phyloP scores from a whole-genome alignment of 78 protist species.

The Pigoraptor vietnamica region DNA sequence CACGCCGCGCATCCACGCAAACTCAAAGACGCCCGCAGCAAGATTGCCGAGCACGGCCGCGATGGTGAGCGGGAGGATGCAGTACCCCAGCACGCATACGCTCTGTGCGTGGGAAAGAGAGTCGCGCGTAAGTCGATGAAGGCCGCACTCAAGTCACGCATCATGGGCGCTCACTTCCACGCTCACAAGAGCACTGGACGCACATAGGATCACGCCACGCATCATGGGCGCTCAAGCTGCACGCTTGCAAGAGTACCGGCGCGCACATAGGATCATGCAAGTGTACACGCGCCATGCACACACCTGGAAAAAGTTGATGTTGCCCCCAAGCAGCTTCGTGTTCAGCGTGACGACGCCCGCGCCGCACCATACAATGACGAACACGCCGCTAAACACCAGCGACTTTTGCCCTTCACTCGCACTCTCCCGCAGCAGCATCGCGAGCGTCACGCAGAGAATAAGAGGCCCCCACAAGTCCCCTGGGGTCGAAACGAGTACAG shows the following conservation, averaged over 20 bases:
- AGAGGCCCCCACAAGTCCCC: constrained; percentile 94
- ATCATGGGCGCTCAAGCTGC: no score
- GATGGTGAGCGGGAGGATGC: constrained; percentile 77
- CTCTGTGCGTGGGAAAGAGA: constrained; percentile 75
- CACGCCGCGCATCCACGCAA: not conserved
- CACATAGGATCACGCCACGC: no score
- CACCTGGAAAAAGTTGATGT: not conserved
- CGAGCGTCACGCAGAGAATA: constrained; percentile 66
- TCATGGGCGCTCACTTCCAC: not conserved
- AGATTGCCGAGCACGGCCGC: constrained; percentile 42
- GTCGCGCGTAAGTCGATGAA: not conserved
- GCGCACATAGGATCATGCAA: not conserved
- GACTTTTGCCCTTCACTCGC: constrained; percentile 52
- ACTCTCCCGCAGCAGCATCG: constrained; percentile 33
- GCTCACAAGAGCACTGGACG: no score
- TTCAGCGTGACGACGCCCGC: constrained; percentile 85
- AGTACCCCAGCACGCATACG: constrained; percentile 93
- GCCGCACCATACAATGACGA: constrained; percentile 85
- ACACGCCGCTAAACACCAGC: constrained; percentile 76
- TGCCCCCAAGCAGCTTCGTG: constrained; percentile 84
- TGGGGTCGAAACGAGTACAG: not conserved
- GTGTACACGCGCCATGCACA: not conserved
- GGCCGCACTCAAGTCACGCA: not conserved
- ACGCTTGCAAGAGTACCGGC: no score
- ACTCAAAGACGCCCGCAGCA: not conserved